Percentiles rank a stretch among this genome's conserved stretches.
These are phyloP conservation scores for Craterostigma plantagineum DNA, from an alignment of 257 asterid genomes.

Conservation along the genomic window DNA sequence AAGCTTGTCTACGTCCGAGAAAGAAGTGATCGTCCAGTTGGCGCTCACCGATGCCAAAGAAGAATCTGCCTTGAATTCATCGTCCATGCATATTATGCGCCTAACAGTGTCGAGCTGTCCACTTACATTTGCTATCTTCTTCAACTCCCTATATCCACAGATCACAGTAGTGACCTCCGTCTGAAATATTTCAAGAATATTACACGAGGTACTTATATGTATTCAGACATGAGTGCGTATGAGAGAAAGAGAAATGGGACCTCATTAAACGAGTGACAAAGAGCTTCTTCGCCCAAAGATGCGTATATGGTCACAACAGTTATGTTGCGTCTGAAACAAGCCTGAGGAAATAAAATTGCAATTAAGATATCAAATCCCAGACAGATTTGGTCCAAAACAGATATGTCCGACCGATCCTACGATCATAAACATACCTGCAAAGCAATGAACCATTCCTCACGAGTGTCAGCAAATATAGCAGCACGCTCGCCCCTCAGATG, in stretches of 20 bases:
- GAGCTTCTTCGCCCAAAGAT: slow-evolving; percentile 93
- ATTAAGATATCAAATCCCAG: background rate
- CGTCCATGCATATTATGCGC: slow-evolving; percentile 74
- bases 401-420: too few relatives aligned
- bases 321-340: slow-evolving; percentile 88
- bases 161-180: slow-evolving; percentile 96
- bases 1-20: slow-evolving; percentile 50
- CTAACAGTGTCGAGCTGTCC: slow-evolving; percentile 88
- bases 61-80: slow-evolving; percentile 41
- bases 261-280: slow-evolving; percentile 91
- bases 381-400: too few relatives aligned
- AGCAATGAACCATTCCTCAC: slow-evolving; percentile 94
- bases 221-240: background rate
- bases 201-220: background rate
- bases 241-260: slow-evolving; percentile 23
- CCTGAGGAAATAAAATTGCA: slow-evolving; percentile 34
- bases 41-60: slow-evolving; percentile 26
- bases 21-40: slow-evolving; percentile 53
- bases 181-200: slow-evolving; percentile 24
- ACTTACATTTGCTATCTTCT: slow-evolving; percentile 58
- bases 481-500: slow-evolving; percentile 79
- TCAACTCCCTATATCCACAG: slow-evolving; percentile 78
- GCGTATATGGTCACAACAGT: slow-evolving; percentile 94
- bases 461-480: slow-evolving; percentile 93
- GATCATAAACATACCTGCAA: slow-evolving; percentile 56